Conservation (phyloP, 1,139 yeast genomes). For the Diutina siamensis region DNA sequence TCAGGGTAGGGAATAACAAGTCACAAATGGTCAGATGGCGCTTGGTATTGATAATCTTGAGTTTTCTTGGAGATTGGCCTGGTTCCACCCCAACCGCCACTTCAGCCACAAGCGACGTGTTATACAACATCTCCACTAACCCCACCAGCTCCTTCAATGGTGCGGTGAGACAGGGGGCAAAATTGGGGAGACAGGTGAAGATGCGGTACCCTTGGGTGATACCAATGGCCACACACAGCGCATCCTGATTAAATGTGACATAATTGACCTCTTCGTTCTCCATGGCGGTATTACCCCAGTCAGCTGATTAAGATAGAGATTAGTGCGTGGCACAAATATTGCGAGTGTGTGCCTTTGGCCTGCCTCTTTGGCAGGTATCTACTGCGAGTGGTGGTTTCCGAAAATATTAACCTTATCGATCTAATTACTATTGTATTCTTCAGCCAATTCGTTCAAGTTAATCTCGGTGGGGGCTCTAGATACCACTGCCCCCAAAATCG, state of each 20-base stretch:
- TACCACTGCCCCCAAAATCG: background rate
- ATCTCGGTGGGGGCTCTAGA: background rate
- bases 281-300: background rate
- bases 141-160: constrained; percentile 46
- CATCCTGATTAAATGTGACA: constrained; percentile 84
- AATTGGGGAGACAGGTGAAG: constrained; percentile 73
- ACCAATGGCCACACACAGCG: constrained; percentile 78
- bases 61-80: constrained; percentile 66
- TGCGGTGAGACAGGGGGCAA: constrained; percentile 62
- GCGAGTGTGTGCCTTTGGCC: too few relatives aligned
- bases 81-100: constrained; percentile 86
- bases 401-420: too few relatives aligned
- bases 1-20: constrained; percentile 76
- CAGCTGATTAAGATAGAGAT: background rate
- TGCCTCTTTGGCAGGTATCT: too few relatives aligned
- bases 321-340: background rate
- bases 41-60: constrained; percentile 75
- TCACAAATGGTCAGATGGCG: constrained; percentile 67
- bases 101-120: constrained; percentile 76
- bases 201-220: constrained; percentile 68
- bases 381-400: too few relatives aligned
- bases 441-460: too few relatives aligned
- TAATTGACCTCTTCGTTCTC: constrained; percentile 27
- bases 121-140: constrained; percentile 82
- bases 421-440: too few relatives aligned